These are phyloP conservation scores for Thymus quinquecostatus DNA, from an alignment of 257 asterid species.

Conservation along the genomic window DNA sequence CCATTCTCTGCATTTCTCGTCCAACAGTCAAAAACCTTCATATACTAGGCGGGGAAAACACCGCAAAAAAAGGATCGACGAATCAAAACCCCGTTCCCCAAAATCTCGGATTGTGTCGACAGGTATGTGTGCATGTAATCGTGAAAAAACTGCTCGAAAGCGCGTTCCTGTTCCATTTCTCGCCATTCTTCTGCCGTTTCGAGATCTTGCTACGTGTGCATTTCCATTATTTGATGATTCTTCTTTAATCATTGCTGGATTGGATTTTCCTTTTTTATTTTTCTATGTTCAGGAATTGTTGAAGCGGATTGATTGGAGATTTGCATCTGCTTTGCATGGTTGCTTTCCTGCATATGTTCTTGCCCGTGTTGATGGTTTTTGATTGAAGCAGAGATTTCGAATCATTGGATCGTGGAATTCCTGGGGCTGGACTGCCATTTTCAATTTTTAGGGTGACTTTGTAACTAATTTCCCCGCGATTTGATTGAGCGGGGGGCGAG, in stretches of 20 bases:
- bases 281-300: conserved; percentile 19
- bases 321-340: conserved; percentile 36
- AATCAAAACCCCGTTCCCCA: conserved; percentile 23
- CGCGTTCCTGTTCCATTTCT: conserved; percentile 30
- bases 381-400: conserved; percentile 31
- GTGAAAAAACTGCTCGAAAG: conserved; percentile 24
- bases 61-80: conserved; percentile 12
- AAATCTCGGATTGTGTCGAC: conserved; percentile 35
- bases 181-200: background rate
- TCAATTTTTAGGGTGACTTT: conserved; percentile 31
- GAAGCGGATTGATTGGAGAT: conserved; percentile 26
- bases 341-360: conserved; percentile 17
- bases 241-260: conserved; percentile 30
- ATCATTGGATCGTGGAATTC: conserved; percentile 33
- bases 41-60: conserved; percentile 14
- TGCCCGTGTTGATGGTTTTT: conserved; percentile 24
- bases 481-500: conserved; percentile 48
- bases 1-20: conserved; percentile 27
- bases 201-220: conserved; percentile 15
- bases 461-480: conserved; percentile 41
- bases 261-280: conserved; percentile 1
- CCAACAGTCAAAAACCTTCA: conserved; percentile 33
- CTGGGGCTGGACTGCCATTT: conserved; percentile 16
- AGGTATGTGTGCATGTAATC: conserved; percentile 43
- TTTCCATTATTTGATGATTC: background rate